Evolutionary conservation across 176 grass and related monocot genomes (phyloP).

Genomic region (Cenchrus purpureus): DNA sequence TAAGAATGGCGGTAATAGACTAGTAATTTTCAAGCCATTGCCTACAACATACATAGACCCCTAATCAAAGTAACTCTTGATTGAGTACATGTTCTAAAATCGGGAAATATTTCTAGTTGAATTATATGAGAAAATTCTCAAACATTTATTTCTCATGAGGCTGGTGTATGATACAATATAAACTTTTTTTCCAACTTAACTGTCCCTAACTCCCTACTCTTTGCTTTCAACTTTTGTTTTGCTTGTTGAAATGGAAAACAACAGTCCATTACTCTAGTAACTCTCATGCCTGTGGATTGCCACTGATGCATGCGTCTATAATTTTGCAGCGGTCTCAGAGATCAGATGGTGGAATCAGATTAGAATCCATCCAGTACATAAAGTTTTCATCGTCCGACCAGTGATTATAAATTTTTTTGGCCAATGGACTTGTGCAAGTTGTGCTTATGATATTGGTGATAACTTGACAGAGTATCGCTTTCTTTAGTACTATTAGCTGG

Average conservation of each 20-base stretch:
- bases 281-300: neutral
- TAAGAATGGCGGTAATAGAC: too few relatives aligned
- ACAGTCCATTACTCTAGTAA: neutral
- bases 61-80: neutral
- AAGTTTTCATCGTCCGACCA: neutral
- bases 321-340: constrained; percentile 24
- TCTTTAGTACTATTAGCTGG: neutral
- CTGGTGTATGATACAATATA: neutral
- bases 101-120: neutral
- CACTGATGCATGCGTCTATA: neutral
- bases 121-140: neutral
- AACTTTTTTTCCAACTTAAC: neutral
- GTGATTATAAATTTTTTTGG: neutral
- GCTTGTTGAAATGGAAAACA: neutral
- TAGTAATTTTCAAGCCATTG: neutral
- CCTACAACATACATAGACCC: neutral
- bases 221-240: neutral
- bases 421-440: neutral
- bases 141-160: neutral
- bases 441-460: neutral
- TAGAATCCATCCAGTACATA: neutral
- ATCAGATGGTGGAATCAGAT: constrained; percentile 12
- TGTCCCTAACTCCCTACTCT: neutral
- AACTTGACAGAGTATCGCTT: neutral
- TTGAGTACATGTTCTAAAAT: neutral